These are phyloP conservation scores for Podosphaera xanthii DNA, from an alignment of 2,329 filamentous ascomycete genomes.

Conservation along the genomic window DNA sequence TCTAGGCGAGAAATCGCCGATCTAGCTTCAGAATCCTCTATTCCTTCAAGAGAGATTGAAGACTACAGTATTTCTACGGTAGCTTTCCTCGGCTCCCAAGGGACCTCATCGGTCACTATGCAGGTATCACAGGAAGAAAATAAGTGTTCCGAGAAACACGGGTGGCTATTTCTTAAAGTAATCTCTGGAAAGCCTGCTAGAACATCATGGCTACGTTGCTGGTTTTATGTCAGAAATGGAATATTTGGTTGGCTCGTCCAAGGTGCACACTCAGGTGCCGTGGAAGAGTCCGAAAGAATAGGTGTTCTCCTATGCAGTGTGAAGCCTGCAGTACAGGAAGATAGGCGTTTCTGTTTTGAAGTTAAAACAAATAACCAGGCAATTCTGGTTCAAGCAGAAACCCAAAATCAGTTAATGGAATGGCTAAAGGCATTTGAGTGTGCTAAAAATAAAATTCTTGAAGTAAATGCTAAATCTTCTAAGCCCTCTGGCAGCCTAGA, in stretches of 20 bases:
- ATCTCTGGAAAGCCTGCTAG: constrained; percentile 72
- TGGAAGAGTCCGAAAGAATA: constrained; percentile 89
- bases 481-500: constrained; percentile 28
- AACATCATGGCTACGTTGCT: constrained; percentile 72
- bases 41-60: constrained; percentile 78
- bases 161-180: constrained; percentile 72
- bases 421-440: constrained; percentile 89
- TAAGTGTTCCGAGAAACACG: constrained; percentile 52
- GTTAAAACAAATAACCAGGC: constrained; percentile 93
- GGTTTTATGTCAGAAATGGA: constrained; percentile 90
- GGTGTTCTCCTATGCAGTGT: constrained; percentile 86
- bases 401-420: constrained; percentile 72
- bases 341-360: constrained; percentile 90
- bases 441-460: constrained; percentile 78
- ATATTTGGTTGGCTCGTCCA: constrained; percentile 91
- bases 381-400: constrained; percentile 77
- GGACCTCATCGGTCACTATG: constrained; percentile 32
- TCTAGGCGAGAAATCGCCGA: constrained; percentile 70
- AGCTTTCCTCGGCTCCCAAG: constrained; percentile 52
- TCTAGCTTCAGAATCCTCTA: constrained; percentile 41
- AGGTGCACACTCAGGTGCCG: constrained; percentile 53
- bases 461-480: constrained; percentile 32
- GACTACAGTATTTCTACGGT: constrained; percentile 82
- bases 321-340: constrained; percentile 74
- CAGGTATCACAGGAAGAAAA: constrained; percentile 27